Evolutionary conservation across 2,329 filamentous ascomycete genomes (phyloP).

Genomic region (Botryosphaeria dothidea): DNA sequence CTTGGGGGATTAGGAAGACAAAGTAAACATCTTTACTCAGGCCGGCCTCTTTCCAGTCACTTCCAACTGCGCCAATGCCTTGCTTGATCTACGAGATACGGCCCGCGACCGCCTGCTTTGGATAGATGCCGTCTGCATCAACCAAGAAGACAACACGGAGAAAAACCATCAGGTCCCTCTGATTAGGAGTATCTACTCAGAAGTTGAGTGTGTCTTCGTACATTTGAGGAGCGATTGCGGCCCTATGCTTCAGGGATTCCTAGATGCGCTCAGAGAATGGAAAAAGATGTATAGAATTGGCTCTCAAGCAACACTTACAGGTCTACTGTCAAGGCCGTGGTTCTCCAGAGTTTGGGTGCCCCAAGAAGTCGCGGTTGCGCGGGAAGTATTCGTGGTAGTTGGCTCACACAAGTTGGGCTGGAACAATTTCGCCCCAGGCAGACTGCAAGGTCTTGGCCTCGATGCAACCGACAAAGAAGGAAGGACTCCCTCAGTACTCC

Average conservation of each 20-base stretch:
- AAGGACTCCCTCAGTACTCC: not conserved
- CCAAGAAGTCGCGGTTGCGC: not conserved
- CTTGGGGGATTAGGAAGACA: constrained; percentile 20
- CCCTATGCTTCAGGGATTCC: not conserved
- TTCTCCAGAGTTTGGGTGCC: constrained; percentile 1
- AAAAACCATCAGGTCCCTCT: constrained; percentile 1
- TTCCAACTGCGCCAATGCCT: not conserved
- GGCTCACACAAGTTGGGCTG: not conserved
- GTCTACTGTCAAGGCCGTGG: not conserved
- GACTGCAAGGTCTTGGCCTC: not conserved
- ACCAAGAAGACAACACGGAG: not conserved
- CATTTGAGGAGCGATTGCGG: constrained; percentile 8
- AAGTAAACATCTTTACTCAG: not conserved
- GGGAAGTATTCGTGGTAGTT: not conserved
- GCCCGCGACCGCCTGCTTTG: not conserved
- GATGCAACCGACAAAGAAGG: not conserved
- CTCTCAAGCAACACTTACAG: not conserved
- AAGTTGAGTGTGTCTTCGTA: constrained; percentile 21
- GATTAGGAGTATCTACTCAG: not conserved
- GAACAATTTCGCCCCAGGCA: not conserved
- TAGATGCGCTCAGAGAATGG: not conserved
- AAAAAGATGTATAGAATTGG: too few species aligned
- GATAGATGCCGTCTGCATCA: constrained; percentile 16
- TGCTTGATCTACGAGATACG: not conserved
- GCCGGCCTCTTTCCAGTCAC: not conserved